These are phyloP conservation scores for Scheffersomyces stambukii DNA, from an alignment of 1,139 yeast species.

Conservation along the genomic window DNA sequence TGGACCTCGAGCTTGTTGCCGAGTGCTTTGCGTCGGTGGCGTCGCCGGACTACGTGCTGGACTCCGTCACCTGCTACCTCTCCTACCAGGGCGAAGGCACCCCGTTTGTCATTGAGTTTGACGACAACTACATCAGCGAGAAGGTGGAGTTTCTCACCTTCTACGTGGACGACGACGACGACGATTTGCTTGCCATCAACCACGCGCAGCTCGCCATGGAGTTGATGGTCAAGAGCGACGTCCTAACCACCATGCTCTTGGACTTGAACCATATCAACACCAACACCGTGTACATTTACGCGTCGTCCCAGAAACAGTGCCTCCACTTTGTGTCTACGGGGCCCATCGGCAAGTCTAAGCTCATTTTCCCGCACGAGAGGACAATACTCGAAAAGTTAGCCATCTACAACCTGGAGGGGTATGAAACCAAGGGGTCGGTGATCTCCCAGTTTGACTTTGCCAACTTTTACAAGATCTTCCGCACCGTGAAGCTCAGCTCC, in stretches of 20 bases:
- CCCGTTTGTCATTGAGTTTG: slow-evolving; percentile 68
- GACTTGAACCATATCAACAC: slow-evolving; percentile 68
- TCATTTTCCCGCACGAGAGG: slow-evolving; percentile 62
- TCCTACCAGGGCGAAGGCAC: slow-evolving; percentile 52
- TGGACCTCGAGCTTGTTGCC: slow-evolving; percentile 33
- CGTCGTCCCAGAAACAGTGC: slow-evolving; percentile 16
- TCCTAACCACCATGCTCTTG: slow-evolving; percentile 57
- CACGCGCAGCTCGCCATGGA: slow-evolving; percentile 53
- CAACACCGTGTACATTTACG: slow-evolving; percentile 50
- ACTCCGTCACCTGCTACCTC: slow-evolving; percentile 27
- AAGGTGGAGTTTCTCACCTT: slow-evolving; percentile 66
- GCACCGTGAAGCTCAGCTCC: slow-evolving; percentile 53
- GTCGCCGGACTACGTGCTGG: slow-evolving; percentile 12
- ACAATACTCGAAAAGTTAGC: slow-evolving; percentile 51
- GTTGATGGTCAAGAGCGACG: slow-evolving; percentile 62
- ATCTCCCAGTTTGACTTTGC: slow-evolving; percentile 49
- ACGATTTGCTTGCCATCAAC: slow-evolving; percentile 37
- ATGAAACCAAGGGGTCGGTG: slow-evolving; percentile 15
- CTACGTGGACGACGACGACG: slow-evolving; percentile 33
- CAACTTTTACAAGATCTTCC: slow-evolving; percentile 49
- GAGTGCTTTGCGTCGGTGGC: slow-evolving; percentile 31
- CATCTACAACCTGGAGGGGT: slow-evolving; percentile 15
- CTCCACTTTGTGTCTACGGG: slow-evolving; percentile 61
- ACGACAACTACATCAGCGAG: slow-evolving; percentile 66
- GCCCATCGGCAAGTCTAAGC: slow-evolving; percentile 64